Base-by-base conservation (phyloP, 1,284 basidiomycete genomes). In the Malassezia equina region DNA sequence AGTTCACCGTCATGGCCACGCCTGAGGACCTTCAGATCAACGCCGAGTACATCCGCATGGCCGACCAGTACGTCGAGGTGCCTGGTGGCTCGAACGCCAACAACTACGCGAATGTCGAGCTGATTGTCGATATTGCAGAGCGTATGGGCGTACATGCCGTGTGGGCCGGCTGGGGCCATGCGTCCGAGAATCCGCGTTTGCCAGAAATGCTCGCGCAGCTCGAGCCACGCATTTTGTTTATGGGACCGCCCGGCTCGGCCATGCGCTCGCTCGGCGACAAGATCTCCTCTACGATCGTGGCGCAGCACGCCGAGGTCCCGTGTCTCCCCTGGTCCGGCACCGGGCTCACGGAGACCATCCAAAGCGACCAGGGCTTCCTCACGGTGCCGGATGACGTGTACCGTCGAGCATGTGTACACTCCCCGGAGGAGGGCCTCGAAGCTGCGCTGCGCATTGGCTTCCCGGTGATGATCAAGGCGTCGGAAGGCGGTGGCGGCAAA, bases 111-210 rank as follows among this genome's bases (percentile, higher is more conserved):
- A 99, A 99, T 75, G 94, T 99, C 67, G 94, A 99, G 75, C 85
- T 96, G 69, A 98, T 99, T 70, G 88, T 98, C 61, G 94, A 99
- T 73, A 84, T 99, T 58, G 94, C 94, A 41, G 91, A 99, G 78
- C 86, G 94, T 62, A 83, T 89, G 28, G 91, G 90, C 44, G 94
- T 98, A 2, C 93, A 99, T 75, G 94, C 94, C 46, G 94, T 99
- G 32, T 99, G 94, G 94, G 94, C 94, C 42, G 94, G 94, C 57
- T 99, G 94, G 94, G 94, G 94, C 51, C 94, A 99, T 76, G 94
- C 94, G 8, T 98, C 94, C 3, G 94, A 99, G 78, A 99, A 99
- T 77, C 94, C 94, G 3, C 84, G 91, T 58, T 79, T 99, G n/a
- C 94, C 94, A 7, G 94, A 99, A 77, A 86, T 84, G 58, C 83